A percentile compares a stretch with the other conserved stretches of the same genome.
Evolutionary conservation across 1,139 yeast species (phyloP).

Genomic region (Wickerhamomyces sp.): DNA sequence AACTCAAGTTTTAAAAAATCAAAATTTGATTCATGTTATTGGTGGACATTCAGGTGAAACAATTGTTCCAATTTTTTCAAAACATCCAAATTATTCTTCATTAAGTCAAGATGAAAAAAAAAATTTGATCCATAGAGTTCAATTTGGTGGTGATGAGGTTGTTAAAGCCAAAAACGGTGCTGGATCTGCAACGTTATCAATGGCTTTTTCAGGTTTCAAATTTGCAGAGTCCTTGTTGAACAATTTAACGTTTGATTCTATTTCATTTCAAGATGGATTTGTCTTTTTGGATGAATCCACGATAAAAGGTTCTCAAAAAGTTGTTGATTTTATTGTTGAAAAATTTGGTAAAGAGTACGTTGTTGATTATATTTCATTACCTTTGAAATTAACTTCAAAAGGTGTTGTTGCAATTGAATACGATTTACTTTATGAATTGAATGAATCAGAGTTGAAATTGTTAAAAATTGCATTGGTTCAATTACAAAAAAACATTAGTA

Average conservation of each 20-base stretch:
- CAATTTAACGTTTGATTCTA: conserved; percentile 24
- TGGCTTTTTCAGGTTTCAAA: conserved; percentile 74
- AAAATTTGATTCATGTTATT: conserved; percentile 38
- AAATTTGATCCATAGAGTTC: conserved; percentile 54
- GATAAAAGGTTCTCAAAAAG: conserved; percentile 42
- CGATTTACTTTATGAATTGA: conserved; percentile 38
- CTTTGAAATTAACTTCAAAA: conserved; percentile 44
- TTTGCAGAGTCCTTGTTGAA: conserved; percentile 50
- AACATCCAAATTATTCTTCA: conserved; percentile 21
- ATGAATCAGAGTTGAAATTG: conserved; percentile 40
- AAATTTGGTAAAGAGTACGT: conserved; percentile 10
- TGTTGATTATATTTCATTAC: conserved; percentile 58
- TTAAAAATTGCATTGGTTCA: conserved; percentile 49
- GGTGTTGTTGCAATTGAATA: conserved; percentile 45
- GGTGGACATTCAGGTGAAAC: conserved; percentile 81
- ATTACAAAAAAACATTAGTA: conserved; percentile 49
- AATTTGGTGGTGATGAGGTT: conserved; percentile 77
- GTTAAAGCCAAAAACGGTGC: conserved; percentile 74
- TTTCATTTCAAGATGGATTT: conserved; percentile 36
- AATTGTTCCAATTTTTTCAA: conserved; percentile 47
- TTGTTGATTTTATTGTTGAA: conserved; percentile 30
- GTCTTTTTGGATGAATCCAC: conserved; percentile 49
- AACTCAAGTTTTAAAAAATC: conserved; percentile 9
- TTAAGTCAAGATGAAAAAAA: conserved; percentile 35
- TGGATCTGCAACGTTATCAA: conserved; percentile 72